Conservation (phyloP, 1,284 basidiomycete genomes). For the Polyporus tsugae region DNA sequence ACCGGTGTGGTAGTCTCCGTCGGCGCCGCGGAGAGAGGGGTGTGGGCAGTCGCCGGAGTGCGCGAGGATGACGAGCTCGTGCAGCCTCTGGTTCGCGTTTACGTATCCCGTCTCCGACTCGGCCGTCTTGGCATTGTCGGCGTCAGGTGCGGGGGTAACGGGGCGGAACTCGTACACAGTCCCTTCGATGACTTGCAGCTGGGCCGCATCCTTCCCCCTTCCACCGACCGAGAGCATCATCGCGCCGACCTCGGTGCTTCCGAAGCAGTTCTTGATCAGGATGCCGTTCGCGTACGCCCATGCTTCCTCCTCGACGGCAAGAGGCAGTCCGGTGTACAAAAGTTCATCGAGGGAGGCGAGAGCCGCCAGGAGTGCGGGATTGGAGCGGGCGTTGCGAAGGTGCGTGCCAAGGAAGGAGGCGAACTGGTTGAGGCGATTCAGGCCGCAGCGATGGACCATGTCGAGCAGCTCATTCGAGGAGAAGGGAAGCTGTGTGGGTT, state of each 20-base stretch:
- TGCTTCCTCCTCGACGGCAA: constrained; percentile 51
- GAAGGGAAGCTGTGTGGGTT: constrained; percentile 42
- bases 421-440: constrained; percentile 80
- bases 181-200: constrained; percentile 60
- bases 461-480: constrained; percentile 40
- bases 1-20: constrained; percentile 78
- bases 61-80: constrained; percentile 70
- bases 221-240: constrained; percentile 66
- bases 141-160: constrained; percentile 46
- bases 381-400: constrained; percentile 62
- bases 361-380: constrained; percentile 65
- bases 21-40: constrained; percentile 56
- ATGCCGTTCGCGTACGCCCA: constrained; percentile 67
- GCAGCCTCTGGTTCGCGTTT: constrained; percentile 56
- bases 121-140: constrained; percentile 32
- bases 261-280: constrained; percentile 72
- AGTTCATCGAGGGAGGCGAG: constrained; percentile 49
- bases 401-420: constrained; percentile 70
- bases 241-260: constrained; percentile 78
- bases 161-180: constrained; percentile 68
- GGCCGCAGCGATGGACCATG: constrained; percentile 52
- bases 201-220: constrained; percentile 45
- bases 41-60: constrained; percentile 76
- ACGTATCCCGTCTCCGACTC: constrained; percentile 53
- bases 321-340: constrained; percentile 39